Evolutionary conservation across 1,284 basidiomycete species (phyloP).

Genomic region (Tylopilus sp.): DNA sequence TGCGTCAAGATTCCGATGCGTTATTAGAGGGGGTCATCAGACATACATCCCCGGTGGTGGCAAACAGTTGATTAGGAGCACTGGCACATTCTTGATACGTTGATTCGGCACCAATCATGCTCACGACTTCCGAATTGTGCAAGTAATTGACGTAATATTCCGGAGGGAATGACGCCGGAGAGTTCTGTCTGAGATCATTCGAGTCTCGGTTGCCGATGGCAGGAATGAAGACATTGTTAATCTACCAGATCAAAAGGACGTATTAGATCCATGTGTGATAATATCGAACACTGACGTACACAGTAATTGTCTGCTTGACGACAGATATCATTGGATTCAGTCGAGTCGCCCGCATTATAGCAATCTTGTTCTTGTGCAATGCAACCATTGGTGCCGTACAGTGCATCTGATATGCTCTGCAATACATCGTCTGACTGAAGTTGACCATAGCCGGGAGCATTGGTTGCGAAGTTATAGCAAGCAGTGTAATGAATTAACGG

Average conservation of each 20-base stretch:
- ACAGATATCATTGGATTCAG: constrained; percentile 61
- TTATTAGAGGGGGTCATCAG: neutral
- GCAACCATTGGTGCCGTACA: constrained; percentile 62
- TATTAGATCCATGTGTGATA: constrained; percentile 4
- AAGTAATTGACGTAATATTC: constrained; percentile 65
- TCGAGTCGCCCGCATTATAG: constrained; percentile 60
- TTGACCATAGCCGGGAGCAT: constrained; percentile 74
- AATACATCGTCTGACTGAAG: constrained; percentile 62
- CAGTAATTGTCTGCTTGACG: constrained; percentile 64
- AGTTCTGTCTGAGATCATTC: constrained; percentile 68
- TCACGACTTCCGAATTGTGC: constrained; percentile 44
- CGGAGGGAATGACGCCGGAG: constrained; percentile 65
- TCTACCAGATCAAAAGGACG: constrained; percentile 40
- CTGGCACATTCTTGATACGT: constrained; percentile 61
- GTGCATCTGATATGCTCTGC: constrained; percentile 58
- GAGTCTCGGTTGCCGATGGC: constrained; percentile 64
- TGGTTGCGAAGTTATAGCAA: constrained; percentile 67
- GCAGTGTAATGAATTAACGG: constrained; percentile 71
- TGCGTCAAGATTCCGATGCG: constrained; percentile 25
- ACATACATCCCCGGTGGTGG: constrained; percentile 48
- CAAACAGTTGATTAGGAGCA: constrained; percentile 53
- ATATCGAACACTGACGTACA: constrained; percentile 47
- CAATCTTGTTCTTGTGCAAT: constrained; percentile 63
- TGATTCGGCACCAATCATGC: constrained; percentile 62
- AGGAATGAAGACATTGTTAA: constrained; percentile 58